Conservation (phyloP, 2,329 filamentous ascomycete genomes). For the Penicillium psychrosexuale region DNA sequence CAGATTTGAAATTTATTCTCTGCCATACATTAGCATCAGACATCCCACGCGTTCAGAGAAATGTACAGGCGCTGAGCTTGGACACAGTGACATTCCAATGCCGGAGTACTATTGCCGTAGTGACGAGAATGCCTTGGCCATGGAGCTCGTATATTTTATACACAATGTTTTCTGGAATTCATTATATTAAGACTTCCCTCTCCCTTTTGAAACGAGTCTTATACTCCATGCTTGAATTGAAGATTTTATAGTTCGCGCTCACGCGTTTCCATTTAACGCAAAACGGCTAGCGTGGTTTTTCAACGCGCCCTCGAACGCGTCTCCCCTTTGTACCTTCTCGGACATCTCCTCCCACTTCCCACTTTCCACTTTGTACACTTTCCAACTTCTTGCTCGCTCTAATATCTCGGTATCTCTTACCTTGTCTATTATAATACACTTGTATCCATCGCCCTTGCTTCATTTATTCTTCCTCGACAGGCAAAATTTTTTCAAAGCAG, state of each 20-base stretch:
- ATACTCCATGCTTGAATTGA: not conserved
- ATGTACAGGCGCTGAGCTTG: not conserved
- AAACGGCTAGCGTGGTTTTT: conserved; percentile 9
- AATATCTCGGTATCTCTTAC: conserved; percentile 24
- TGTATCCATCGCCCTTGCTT: conserved; percentile 13
- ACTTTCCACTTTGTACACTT: conserved; percentile 1
- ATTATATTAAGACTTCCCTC: not conserved
- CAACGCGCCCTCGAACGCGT: conserved; percentile 19
- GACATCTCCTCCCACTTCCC: conserved; percentile 7
- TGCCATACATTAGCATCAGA: not conserved
- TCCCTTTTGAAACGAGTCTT: not conserved
- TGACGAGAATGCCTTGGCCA: conserved; percentile 12
- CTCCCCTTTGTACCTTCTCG: conserved; percentile 9
- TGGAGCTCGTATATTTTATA: not conserved
- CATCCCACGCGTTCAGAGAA: not conserved
- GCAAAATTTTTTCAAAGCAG: conserved; percentile 19
- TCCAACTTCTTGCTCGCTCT: conserved; percentile 5
- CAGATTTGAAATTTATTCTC: not conserved
- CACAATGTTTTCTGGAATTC: not conserved
- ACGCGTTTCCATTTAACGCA: conserved; percentile 16
- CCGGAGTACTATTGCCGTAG: conserved; percentile 22
- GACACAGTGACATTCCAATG: conserved; percentile 21
- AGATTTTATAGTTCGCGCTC: not conserved
- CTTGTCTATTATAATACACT: conserved; percentile 13
- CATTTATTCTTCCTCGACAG: not conserved